These are phyloP conservation scores for Yamadazyma siamensis DNA, from an alignment of 1,139 yeast genomes.

Conservation along the genomic window DNA sequence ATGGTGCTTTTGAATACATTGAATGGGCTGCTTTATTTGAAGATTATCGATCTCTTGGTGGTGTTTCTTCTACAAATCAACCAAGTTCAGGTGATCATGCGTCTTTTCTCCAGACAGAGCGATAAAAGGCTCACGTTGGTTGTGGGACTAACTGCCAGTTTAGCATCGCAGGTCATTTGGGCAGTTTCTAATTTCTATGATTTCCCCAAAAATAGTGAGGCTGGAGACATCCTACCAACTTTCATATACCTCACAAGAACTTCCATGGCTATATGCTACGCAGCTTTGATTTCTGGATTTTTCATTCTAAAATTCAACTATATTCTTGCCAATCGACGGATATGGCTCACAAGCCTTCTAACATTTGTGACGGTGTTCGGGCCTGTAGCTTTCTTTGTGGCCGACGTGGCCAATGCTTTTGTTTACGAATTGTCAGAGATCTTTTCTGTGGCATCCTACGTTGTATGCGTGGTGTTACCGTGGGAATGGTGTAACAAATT, in stretches of 20 bases:
- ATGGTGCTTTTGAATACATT: slow-evolving; percentile 45
- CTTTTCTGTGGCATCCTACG: slow-evolving; percentile 67
- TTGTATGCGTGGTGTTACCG: slow-evolving; percentile 71
- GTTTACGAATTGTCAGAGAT: slow-evolving; percentile 70
- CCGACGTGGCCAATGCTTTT: slow-evolving; percentile 74
- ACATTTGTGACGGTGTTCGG: slow-evolving; percentile 59
- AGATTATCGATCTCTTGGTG: slow-evolving; percentile 60
- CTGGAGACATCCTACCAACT: slow-evolving; percentile 67
- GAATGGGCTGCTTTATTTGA: slow-evolving; percentile 47
- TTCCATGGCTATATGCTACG: slow-evolving; percentile 69
- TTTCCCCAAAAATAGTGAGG: slow-evolving; percentile 33
- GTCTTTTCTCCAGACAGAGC: slow-evolving; percentile 64
- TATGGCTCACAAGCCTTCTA: slow-evolving; percentile 54
- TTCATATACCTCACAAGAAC: slow-evolving; percentile 76
- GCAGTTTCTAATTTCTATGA: slow-evolving; percentile 56
- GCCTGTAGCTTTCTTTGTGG: slow-evolving; percentile 72
- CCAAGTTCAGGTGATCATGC: slow-evolving; percentile 73
- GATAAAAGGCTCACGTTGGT: slow-evolving; percentile 68
- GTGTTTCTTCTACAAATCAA: slow-evolving; percentile 62
- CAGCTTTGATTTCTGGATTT: slow-evolving; percentile 62
- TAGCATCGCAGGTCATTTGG: slow-evolving; percentile 67
- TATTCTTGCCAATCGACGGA: slow-evolving; percentile 49
- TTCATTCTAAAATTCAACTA: slow-evolving; percentile 52
- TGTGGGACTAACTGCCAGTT: slow-evolving; percentile 55
- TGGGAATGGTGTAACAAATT: slow-evolving; percentile 89